Evolutionary conservation across 2,329 filamentous ascomycete genomes (phyloP), one percentile per base, ranked within the genome.

Genomic region (Cercospora sp.): DNA sequence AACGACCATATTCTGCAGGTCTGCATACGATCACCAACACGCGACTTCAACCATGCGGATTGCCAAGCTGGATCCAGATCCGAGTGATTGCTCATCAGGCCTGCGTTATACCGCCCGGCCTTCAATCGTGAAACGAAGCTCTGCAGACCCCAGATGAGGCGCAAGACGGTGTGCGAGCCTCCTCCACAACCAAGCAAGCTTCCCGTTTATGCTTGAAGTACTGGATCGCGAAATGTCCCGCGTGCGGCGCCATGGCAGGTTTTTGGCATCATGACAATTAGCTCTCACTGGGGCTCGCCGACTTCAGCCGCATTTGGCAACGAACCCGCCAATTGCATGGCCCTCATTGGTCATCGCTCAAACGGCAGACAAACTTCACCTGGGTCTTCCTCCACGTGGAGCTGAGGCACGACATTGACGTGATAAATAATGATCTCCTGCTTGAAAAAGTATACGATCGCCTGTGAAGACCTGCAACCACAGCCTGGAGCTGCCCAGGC

Each of bases 201-300:
- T 63, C 45, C 12, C 61, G 53, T 63, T 20, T 63, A 63, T 57
- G 61, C 61, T 63, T 63, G 61, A 63, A 51, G 28, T 16, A 5
- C 53, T 31, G 16, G 13, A 55, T 53, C 20, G 45, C 45, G 30
- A 33, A 31, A 16, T 45, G 20, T 28, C 39, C 39, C 23, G 16
- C 23, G 33, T 53, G 60, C 42, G 16, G 9, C 36, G 26, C 28
- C 23, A 26, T 13, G 31, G 31, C 60, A 36, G 6, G 48, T 6
- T 39, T 55, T 63, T 63, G 45, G 45, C 45, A 51, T 45, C 31
- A 63, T 63, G 61, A 63, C 61, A 55, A 55, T 63, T 57, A 63
- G 23, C 20, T 23, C 18, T 33, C 6, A 13, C 5, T 26, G 23
- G 9, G 7, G 16, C 26, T 31, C 18, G 18, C 39, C 26, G 18